phyloP scores from a whole-genome alignment of 2,329 filamentous ascomycete genomes.

The Elsinoe necatrix region DNA sequence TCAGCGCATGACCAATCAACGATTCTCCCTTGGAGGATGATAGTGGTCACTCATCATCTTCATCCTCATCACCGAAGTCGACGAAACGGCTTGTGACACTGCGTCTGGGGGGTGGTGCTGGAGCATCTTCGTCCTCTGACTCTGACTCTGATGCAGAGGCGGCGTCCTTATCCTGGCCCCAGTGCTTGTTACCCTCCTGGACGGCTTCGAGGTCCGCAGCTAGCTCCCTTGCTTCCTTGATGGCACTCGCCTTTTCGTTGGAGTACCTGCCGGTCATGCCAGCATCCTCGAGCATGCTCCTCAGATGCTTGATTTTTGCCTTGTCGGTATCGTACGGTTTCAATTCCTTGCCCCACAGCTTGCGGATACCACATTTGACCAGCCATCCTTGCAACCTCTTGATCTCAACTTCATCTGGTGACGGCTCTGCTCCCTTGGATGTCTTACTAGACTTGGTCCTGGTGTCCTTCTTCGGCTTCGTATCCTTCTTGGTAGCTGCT shows the following conservation, averaged over 20 bases:
- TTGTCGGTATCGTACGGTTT: constrained; percentile 63
- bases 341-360: constrained; percentile 82
- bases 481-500: constrained; percentile 25
- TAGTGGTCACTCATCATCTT: constrained; percentile 22
- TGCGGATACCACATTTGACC: constrained; percentile 82
- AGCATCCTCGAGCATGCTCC: constrained; percentile 64
- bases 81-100: constrained; percentile 27
- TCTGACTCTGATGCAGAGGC: constrained; percentile 19
- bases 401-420: constrained; percentile 67
- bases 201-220: constrained; percentile 76
- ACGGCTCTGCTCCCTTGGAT: constrained; percentile 31
- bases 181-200: constrained; percentile 68
- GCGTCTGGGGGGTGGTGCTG: constrained; percentile 18
- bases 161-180: constrained; percentile 47
- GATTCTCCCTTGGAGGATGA: constrained; percentile 12
- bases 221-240: constrained; percentile 80
- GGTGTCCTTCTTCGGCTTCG: constrained; percentile 34
- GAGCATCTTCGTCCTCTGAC: constrained; percentile 21
- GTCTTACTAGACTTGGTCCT: constrained; percentile 29
- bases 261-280: constrained; percentile 90
- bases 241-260: constrained; percentile 71
- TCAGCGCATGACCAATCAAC: constrained; percentile 59
- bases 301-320: constrained; percentile 76
- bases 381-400: constrained; percentile 83
- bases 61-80: constrained; percentile 31